These are phyloP conservation scores for Hygrophoropsis aurantiaca DNA, from an alignment of 768 basidiomycete species.

Conservation along the genomic window DNA sequence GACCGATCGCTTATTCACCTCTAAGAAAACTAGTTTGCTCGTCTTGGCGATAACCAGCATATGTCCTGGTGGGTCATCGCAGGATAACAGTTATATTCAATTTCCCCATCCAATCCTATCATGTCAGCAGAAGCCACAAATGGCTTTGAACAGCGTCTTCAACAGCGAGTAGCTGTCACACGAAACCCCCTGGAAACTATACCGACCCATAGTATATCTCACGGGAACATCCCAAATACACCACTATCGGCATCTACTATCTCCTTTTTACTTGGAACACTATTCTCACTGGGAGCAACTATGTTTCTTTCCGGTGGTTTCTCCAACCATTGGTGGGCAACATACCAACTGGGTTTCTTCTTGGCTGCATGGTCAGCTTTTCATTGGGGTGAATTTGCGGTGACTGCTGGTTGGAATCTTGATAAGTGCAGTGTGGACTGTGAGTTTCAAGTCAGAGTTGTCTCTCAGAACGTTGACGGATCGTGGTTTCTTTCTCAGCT, in stretches of 20 bases:
- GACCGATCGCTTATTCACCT: too few relatives aligned
- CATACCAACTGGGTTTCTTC: slow-evolving; percentile 81
- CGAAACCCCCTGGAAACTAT: slow-evolving; percentile 52
- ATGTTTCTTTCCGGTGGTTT: slow-evolving; percentile 51
- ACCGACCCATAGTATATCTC: slow-evolving; percentile 38
- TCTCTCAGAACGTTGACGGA: slow-evolving; percentile 2
- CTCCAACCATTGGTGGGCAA: slow-evolving; percentile 55
- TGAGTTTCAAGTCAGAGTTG: slow-evolving; percentile 45
- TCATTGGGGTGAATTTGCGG: slow-evolving; percentile 93
- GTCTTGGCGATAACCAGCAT: too few relatives aligned
- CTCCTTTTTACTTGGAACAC: slow-evolving; percentile 80
- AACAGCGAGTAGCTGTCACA: slow-evolving; percentile 36
- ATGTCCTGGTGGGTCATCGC: slow-evolving; percentile 2
- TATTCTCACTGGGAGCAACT: slow-evolving; percentile 59
- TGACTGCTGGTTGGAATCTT: slow-evolving; percentile 94
- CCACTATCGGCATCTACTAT: slow-evolving; percentile 75
- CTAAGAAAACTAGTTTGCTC: too few relatives aligned
- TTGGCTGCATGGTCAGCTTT: slow-evolving; percentile 81
- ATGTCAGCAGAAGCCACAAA: slow-evolving; percentile 34
- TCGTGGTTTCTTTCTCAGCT: slow-evolving; percentile 47
- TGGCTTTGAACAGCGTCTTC: slow-evolving; percentile 43
- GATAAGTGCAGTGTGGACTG: slow-evolving; percentile 93
- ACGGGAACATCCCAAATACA: slow-evolving; percentile 83
- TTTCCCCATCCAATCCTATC: slow-evolving; percentile 15
- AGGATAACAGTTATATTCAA: slow-evolving; percentile 6